These are phyloP conservation scores for Diversispora eburnea DNA, from an alignment of 192 early-diverging fungal genomes.

Conservation along the genomic window DNA sequence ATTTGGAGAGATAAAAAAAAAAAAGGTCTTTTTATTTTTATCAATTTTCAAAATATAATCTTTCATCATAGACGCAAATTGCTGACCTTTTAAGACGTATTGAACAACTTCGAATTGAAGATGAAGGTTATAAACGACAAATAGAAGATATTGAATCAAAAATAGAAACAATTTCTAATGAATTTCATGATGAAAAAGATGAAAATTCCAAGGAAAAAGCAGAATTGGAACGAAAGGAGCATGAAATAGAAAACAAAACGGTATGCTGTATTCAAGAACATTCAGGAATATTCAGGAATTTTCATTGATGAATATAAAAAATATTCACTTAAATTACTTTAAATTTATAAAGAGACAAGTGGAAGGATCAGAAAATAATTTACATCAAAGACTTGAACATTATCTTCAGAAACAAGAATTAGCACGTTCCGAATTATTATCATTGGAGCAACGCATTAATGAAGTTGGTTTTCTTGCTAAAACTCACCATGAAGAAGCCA, in stretches of 20 bases:
- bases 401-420: background rate
- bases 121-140: background rate
- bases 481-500: slow-evolving; percentile 1
- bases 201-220: slow-evolving; percentile 6
- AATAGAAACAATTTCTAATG: slow-evolving; percentile 14
- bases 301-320: too few species aligned
- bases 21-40: background rate
- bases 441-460: slow-evolving; percentile 7
- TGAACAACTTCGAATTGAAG: slow-evolving; percentile 4
- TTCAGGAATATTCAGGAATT: background rate
- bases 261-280: background rate
- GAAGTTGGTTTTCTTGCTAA: background rate
- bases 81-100: background rate
- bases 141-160: slow-evolving; percentile 10
- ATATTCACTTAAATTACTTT: background rate
- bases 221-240: slow-evolving; percentile 6
- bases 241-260: slow-evolving; percentile 12
- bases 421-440: background rate
- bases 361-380: slow-evolving; percentile 10
- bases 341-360: background rate
- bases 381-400: slow-evolving; percentile 15
- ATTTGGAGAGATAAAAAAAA: background rate
- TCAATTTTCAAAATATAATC: background rate
- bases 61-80: background rate
- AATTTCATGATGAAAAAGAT: slow-evolving; percentile 8